Conservation (phyloP, 1,284 basidiomycete genomes). For the Trichosporon asahii region DNA sequence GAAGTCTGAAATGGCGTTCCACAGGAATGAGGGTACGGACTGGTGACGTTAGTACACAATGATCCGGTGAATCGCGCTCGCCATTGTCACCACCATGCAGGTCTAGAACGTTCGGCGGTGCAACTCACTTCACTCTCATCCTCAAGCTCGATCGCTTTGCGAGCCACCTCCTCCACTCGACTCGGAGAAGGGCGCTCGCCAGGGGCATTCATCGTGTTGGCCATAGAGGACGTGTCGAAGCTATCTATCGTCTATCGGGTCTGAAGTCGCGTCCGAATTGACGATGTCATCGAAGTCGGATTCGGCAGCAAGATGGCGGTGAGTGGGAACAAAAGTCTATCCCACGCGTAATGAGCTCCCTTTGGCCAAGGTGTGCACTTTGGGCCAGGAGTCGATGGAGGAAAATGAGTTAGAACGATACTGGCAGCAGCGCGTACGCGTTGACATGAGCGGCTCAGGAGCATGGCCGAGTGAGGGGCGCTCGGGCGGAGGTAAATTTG, state of each 20-base stretch:
- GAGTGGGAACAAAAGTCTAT: background rate
- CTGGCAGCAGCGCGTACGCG: background rate
- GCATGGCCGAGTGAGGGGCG: background rate
- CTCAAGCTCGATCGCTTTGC: slow-evolving; percentile 12
- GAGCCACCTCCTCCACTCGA: slow-evolving; percentile 16
- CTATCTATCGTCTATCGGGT: background rate
- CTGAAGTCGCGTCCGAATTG: background rate
- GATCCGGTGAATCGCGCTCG: no score
- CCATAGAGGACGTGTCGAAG: background rate
- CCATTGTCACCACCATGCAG: background rate
- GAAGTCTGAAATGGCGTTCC: slow-evolving; percentile 25
- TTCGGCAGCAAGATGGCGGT: background rate
- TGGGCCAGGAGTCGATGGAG: background rate
- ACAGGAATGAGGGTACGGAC: slow-evolving; percentile 29
- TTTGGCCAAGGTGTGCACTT: background rate
- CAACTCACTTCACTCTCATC: slow-evolving; percentile 15
- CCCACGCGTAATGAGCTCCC: background rate
- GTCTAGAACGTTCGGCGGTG: background rate
- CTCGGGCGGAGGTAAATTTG: slow-evolving; percentile 7
- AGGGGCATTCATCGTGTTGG: slow-evolving; percentile 14
- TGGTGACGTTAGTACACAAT: slow-evolving; percentile 10
- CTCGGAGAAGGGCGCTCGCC: slow-evolving; percentile 12
- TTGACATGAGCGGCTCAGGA: slow-evolving; percentile 2
- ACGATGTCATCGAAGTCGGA: background rate
- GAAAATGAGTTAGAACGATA: background rate